Conservation (phyloP, 441 rosid species). For the Biscutella laevigata region DNA sequence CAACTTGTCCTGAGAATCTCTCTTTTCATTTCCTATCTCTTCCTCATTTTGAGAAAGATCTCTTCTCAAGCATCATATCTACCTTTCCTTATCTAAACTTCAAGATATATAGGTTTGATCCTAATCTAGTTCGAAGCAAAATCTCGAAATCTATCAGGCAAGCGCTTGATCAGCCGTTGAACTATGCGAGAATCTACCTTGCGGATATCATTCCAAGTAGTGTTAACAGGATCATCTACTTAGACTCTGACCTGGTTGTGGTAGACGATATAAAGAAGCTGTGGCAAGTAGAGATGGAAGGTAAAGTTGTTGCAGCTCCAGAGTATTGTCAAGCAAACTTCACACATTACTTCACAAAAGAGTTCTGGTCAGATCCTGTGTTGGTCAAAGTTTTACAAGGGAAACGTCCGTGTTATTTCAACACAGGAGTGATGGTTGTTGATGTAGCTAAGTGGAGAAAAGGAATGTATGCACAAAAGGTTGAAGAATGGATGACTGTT, state of each 20-base stretch:
- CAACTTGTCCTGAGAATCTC: constrained; percentile 61
- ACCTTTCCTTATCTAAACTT: constrained; percentile 64
- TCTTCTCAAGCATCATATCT: constrained; percentile 40
- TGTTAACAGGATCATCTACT: constrained; percentile 46
- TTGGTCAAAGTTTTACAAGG: constrained; percentile 39
- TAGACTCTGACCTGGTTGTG: constrained; percentile 67
- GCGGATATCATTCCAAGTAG: constrained; percentile 40
- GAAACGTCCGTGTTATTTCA: constrained; percentile 56
- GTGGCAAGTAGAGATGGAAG: constrained; percentile 48
- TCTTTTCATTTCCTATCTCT: constrained; percentile 61
- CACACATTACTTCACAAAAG: constrained; percentile 42
- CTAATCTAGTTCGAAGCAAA: constrained; percentile 39
- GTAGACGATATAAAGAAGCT: constrained; percentile 56
- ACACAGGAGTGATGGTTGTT: constrained; percentile 72
- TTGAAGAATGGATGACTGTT: constrained; percentile 65
- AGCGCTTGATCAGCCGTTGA: constrained; percentile 54
- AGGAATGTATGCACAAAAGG: constrained; percentile 38
- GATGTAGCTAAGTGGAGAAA: constrained; percentile 59
- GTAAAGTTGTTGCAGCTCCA: constrained; percentile 56
- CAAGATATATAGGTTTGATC: constrained; percentile 38
- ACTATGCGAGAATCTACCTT: constrained; percentile 64
- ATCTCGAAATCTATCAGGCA: constrained; percentile 44
- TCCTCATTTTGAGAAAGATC: constrained; percentile 35
- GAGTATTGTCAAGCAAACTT: constrained; percentile 72
- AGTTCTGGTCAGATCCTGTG: constrained; percentile 46